A percentile compares a stretch with the other conserved stretches of the same genome.
These are phyloP conservation scores for Lanmaoa rubissima DNA, from an alignment of 768 basidiomycete genomes.

Conservation along the genomic window DNA sequence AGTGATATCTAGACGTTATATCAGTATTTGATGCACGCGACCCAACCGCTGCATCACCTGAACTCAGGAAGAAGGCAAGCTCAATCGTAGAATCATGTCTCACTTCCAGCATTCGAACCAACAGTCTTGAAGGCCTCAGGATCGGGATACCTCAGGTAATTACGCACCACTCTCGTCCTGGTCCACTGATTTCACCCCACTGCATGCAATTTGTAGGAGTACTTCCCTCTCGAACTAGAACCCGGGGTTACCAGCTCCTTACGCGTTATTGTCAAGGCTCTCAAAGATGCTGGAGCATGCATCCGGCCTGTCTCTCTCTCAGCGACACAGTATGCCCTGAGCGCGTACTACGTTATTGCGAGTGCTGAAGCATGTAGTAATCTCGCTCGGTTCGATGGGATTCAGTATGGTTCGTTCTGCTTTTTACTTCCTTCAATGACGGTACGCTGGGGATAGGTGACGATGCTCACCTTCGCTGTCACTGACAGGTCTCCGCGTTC, in stretches of 20 bases:
- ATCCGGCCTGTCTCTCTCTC: slow-evolving; percentile 76
- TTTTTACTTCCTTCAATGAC: not conserved
- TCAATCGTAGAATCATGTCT: slow-evolving; percentile 19
- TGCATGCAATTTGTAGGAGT: slow-evolving; percentile 47
- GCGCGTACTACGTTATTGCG: slow-evolving; percentile 95
- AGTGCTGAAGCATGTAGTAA: slow-evolving; percentile 94
- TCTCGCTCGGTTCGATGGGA: slow-evolving; percentile 85
- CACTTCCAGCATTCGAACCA: not conserved
- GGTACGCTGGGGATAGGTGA: not conserved
- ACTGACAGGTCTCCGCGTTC: slow-evolving; percentile 48
- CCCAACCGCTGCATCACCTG: slow-evolving; percentile 61
- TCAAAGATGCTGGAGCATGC: slow-evolving; percentile 56
- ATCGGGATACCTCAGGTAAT: slow-evolving; percentile 75
- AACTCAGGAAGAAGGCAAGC: slow-evolving; percentile 38
- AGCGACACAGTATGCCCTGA: slow-evolving; percentile 66
- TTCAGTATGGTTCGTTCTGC: slow-evolving; percentile 67
- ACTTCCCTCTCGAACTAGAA: slow-evolving; percentile 71
- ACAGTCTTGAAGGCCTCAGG: slow-evolving; percentile 49
- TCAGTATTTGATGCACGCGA: slow-evolving; percentile 62
- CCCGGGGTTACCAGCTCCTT: slow-evolving; percentile 43
- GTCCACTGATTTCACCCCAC: not conserved
- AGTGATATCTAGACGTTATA: slow-evolving; percentile 29
- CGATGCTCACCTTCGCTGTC: not conserved
- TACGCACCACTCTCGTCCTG: not conserved
- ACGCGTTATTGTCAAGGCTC: slow-evolving; percentile 42